Conservation (phyloP, 2,329 filamentous ascomycete species). For the Alternaria tenuissima region DNA sequence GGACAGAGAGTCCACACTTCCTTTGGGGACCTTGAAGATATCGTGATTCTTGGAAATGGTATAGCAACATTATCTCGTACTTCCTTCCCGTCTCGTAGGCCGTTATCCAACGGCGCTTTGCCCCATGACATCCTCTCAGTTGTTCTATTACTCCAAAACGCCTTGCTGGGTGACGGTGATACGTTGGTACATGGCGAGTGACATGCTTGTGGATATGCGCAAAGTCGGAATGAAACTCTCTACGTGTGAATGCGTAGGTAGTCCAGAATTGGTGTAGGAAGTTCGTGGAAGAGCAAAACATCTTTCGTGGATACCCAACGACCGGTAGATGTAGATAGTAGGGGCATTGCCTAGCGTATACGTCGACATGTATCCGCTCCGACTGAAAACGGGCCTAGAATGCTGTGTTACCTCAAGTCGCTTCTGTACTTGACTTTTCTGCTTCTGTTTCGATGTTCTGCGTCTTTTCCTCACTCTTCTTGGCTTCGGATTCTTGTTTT, state of each 20-base stretch:
- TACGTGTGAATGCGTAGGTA: neutral
- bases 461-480: slow-evolving; percentile 10
- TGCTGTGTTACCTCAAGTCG: slow-evolving; percentile 3
- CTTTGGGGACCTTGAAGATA: neutral
- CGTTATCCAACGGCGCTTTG: neutral
- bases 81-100: neutral
- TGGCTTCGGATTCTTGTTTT: neutral
- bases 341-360: neutral
- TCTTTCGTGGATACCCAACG: neutral
- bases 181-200: slow-evolving; percentile 13
- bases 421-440: slow-evolving; percentile 2
- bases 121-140: neutral
- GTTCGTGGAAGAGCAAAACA: neutral
- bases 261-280: neutral
- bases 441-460: neutral
- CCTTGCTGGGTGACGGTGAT: slow-evolving; percentile 15
- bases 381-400: neutral
- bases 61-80: neutral
- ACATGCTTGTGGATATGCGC: neutral
- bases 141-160: slow-evolving; percentile 7
- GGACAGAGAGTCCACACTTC: neutral
- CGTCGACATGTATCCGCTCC: neutral
- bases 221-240: neutral
- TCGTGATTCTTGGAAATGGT: neutral
- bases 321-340: neutral